Evolutionary conservation across 176 grass and related monocot species (phyloP).

Genomic region (bread wheat (Triticum aestivum)): IWGSC_CS_RefSeq_v2.1 NC_057811.1:341776603-341777102

Average conservation of each 20-base stretch:
- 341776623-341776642: neutral
- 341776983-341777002: conserved; percentile 7
- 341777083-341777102: conserved; percentile 89
- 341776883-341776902: neutral
- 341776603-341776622: neutral
- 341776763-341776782: conserved; percentile 1
- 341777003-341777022: conserved; percentile 8
- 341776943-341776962: neutral
- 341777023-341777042: conserved; percentile 11
- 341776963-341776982: neutral
- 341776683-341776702: neutral
- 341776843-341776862: neutral
- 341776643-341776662: neutral
- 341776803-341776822: neutral
- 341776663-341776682: neutral
- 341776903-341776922: conserved; percentile 16
- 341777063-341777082: conserved; percentile 96
- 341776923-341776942: conserved; percentile 16
- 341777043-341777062: conserved; percentile 42
- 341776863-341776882: neutral
- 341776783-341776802: neutral
- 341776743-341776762: neutral
- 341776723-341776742: neutral
- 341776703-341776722: neutral
- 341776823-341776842: neutral